A percentile compares a stretch with the other conserved stretches of the same genome.
Conservation (phyloP, 2,329 filamentous ascomycete genomes). For the Colletotrichum sojae region DNA sequence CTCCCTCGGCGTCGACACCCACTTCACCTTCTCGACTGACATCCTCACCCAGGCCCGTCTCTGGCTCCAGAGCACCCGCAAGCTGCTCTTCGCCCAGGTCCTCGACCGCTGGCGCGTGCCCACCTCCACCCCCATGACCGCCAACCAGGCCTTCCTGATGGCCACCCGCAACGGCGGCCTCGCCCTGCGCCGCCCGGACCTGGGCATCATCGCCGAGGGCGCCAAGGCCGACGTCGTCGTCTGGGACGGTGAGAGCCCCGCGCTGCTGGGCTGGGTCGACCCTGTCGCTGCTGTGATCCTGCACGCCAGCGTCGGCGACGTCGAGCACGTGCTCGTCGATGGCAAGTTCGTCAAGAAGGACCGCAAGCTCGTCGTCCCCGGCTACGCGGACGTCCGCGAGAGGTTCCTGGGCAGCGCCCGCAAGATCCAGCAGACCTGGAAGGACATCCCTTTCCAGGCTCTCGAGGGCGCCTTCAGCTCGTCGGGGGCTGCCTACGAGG, state of each 20-base stretch:
- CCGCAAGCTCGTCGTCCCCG: constrained; percentile 50
- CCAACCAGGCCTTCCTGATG: constrained; percentile 68
- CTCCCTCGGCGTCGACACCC: constrained; percentile 68
- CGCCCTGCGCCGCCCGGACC: constrained; percentile 64
- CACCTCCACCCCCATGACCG: constrained; percentile 64
- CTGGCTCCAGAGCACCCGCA: constrained; percentile 64
- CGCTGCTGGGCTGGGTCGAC: constrained; percentile 68
- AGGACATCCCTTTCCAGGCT: constrained; percentile 45
- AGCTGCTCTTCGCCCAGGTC: constrained; percentile 54
- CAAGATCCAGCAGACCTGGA: constrained; percentile 48
- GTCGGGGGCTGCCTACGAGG: constrained; percentile 29
- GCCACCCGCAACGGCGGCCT: constrained; percentile 67
- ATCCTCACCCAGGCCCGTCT: constrained; percentile 67
- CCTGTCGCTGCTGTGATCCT: constrained; percentile 70
- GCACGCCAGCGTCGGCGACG: constrained; percentile 67
- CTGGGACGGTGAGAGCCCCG: constrained; percentile 64
- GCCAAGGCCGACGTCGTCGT: constrained; percentile 69
- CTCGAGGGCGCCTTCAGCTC: constrained; percentile 45
- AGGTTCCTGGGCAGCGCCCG: constrained; percentile 52
- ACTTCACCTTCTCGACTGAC: constrained; percentile 66
- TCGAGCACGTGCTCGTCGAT: constrained; percentile 65
- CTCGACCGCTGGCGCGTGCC: constrained; percentile 60
- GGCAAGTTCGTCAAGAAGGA: constrained; percentile 64
- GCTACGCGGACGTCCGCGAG: constrained; percentile 48
- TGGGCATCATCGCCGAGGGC: constrained; percentile 63